Conservation (phyloP, 176 grass and related monocot genomes). For the Areca catechu region DNA sequence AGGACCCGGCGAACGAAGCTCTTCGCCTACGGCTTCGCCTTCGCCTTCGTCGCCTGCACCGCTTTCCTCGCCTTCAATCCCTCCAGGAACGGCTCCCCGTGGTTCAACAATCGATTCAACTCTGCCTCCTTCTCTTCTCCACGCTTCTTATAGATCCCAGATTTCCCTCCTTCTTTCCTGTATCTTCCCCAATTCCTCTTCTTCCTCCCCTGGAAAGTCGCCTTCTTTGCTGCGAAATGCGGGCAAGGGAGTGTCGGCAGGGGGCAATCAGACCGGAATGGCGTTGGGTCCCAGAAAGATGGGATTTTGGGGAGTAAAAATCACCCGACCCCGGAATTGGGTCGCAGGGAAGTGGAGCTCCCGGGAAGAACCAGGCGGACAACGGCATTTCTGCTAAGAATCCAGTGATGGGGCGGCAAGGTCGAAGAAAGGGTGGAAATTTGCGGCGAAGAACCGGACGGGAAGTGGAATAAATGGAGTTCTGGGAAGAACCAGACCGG, state of each 20-base stretch:
- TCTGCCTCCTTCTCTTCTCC: conserved; percentile 28
- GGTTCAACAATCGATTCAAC: conserved; percentile 52
- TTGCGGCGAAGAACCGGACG: neutral
- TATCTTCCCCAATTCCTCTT: conserved; percentile 51
- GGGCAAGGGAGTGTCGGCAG: too few relatives aligned
- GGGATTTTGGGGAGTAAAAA: conserved; percentile 2
- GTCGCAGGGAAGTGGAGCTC: conserved; percentile 6
- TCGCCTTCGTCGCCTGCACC: conserved; percentile 53
- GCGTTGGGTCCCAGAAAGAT: neutral
- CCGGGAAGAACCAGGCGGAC: conserved; percentile 6
- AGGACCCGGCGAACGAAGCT: conserved; percentile 32
- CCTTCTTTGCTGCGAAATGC: too few relatives aligned
- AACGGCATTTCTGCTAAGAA: conserved; percentile 1
- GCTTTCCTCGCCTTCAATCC: conserved; percentile 52
- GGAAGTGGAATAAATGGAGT: neutral
- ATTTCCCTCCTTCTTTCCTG: conserved; percentile 52
- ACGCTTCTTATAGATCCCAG: conserved; percentile 48
- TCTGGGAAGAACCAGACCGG: conserved; percentile 6
- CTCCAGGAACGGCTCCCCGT: conserved; percentile 26
- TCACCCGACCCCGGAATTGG: conserved; percentile 7
- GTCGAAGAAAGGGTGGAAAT: conserved; percentile 6
- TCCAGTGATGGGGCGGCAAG: neutral
- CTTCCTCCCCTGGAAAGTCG: neutral
- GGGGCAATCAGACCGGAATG: too few relatives aligned
- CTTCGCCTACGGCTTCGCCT: conserved; percentile 49